phyloP scores from a whole-genome alignment of 2,329 filamentous ascomycete genomes.

The Emmonsia crescens region DNA sequence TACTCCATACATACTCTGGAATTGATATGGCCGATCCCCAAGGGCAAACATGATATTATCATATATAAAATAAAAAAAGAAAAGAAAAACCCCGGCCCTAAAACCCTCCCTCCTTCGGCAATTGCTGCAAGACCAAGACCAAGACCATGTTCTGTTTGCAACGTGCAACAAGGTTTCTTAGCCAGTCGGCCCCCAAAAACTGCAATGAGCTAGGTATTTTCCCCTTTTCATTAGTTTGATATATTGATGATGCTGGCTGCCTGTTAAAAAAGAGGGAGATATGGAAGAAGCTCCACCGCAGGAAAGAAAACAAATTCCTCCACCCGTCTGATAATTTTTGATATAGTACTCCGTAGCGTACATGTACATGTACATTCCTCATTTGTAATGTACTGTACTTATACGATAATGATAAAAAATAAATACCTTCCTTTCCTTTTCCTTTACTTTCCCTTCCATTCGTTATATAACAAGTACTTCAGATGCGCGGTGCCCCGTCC shows the following conservation, averaged over 20 bases:
- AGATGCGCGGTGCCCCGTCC: not conserved
- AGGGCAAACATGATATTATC: no score
- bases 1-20: not conserved
- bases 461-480: not conserved
- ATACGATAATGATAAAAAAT: not conserved
- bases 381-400: not conserved
- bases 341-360: not conserved
- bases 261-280: not conserved
- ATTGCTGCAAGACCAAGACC: not conserved
- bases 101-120: not conserved
- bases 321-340: not conserved
- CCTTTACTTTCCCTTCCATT: not conserved
- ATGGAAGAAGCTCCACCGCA: not conserved
- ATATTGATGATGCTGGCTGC: not conserved
- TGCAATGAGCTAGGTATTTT: not conserved
- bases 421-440: no score
- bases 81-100: not conserved
- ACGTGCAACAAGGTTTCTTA: not conserved
- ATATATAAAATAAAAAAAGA: no score
- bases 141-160: not conserved
- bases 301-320: not conserved
- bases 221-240: not conserved
- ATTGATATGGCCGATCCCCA: not conserved
- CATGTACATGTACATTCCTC: not conserved
- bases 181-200: not conserved